Conservation (phyloP, 129 eudicot species). For the Arctium lappa region DNA sequence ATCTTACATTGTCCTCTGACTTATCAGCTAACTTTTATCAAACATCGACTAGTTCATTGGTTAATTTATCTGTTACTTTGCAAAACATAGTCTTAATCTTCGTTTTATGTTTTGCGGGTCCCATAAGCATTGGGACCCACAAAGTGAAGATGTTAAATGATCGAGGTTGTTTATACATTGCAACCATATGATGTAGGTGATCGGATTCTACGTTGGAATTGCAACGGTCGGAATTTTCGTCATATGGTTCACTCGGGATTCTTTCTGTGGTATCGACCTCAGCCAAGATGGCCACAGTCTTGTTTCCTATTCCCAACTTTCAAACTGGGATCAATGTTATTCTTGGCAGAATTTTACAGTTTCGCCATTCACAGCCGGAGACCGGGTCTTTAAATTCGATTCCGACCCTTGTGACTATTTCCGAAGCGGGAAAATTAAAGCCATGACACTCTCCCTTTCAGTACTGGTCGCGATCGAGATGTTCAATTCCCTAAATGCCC, state of each 20-base stretch:
- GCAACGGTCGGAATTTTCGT: conserved; percentile 86
- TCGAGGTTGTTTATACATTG: background rate
- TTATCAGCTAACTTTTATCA: background rate
- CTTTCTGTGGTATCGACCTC: conserved; percentile 74
- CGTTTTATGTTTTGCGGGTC: background rate
- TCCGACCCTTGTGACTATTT: conserved; percentile 81
- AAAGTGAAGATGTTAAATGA: background rate
- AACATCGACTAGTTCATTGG: background rate
- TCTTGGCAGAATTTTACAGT: conserved; percentile 70
- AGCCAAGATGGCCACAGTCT: conserved; percentile 75
- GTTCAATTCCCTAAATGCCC: conserved; percentile 84
- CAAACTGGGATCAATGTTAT: conserved; percentile 77
- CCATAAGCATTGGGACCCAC: background rate
- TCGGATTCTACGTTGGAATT: conserved; percentile 76
- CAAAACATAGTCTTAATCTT: too few species aligned
- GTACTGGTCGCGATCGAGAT: conserved; percentile 84
- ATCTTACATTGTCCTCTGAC: background rate
- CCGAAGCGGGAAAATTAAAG: conserved; percentile 66
- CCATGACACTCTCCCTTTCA: conserved; percentile 78
- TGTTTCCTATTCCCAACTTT: conserved; percentile 63
- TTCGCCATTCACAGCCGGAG: conserved; percentile 61
- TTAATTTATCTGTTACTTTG: too few species aligned
- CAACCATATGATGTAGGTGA: conserved; percentile 40
- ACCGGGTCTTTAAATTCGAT: conserved; percentile 41
- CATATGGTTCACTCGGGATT: conserved; percentile 72